These are phyloP conservation scores for Kodamaea restingae DNA, from an alignment of 805 yeast species.

Conservation along the genomic window DNA sequence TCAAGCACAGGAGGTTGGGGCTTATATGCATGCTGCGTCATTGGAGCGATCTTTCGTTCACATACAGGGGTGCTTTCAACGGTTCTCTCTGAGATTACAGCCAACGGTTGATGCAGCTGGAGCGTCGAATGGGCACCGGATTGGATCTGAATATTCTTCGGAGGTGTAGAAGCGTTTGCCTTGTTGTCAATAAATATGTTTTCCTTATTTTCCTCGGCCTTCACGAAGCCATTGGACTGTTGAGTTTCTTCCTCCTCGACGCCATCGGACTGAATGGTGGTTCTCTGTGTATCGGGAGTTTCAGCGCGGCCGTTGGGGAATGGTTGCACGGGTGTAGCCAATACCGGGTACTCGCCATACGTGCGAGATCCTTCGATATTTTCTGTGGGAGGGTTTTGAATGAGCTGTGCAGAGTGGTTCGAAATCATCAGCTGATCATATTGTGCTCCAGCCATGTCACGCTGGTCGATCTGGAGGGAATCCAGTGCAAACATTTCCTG, in stretches of 20 bases:
- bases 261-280: constrained; percentile 42
- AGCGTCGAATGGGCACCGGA: no score
- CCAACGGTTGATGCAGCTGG: constrained; percentile 23
- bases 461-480: not conserved
- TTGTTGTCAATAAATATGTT: constrained; percentile 40
- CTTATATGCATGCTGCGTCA: constrained; percentile 14
- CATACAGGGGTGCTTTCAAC: constrained; percentile 25
- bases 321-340: constrained; percentile 31
- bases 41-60: constrained; percentile 3
- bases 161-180: constrained; percentile 10
- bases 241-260: constrained; percentile 26
- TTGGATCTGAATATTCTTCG: not conserved
- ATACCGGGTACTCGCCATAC: constrained; percentile 5
- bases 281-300: constrained; percentile 45
- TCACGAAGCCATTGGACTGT: constrained; percentile 16
- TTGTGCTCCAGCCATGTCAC: constrained; percentile 5
- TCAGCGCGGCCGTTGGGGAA: constrained; percentile 21
- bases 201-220: constrained; percentile 44
- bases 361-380: not conserved
- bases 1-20: constrained; percentile 35
- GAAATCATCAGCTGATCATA: constrained; percentile 7
- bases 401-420: not conserved
- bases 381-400: not conserved
- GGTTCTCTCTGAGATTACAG: constrained; percentile 31
- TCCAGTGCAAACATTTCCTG: constrained; percentile 3